Base-by-base conservation (phyloP, 2,329 filamentous ascomycete species). In the Bipolaris sorokiniana region DNA sequence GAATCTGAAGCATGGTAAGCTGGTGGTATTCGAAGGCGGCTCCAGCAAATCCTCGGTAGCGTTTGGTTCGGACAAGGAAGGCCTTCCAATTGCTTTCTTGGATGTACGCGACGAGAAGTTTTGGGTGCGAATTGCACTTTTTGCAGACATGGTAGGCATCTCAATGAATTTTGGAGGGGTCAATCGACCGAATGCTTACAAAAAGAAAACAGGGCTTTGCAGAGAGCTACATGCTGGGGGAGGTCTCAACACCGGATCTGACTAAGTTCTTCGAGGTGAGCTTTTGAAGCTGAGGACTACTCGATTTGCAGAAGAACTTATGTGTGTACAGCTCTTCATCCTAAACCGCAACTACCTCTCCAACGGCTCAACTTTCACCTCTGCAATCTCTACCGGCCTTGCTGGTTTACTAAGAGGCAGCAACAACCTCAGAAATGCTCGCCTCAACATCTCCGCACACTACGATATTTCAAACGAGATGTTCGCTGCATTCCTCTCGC, bases 391-490 rank as follows among this genome's bases (percentile, higher is more conserved):
- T 1, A 80, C 81, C 5, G 82, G 84, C 3, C 73, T 90, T 38
- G 83, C 85, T 3, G 84, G 82, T 46, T 70, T 90, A 34, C 63
- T 80, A 13, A 72, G 80, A 46, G 72, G 76, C 42, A 80, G 77
- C 42, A 81, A 82, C 67, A 81, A 79, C 50, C 76, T 82, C 15
- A 76, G 77, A 52, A 82, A 80, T 55, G 84, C 87, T 10, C 69
- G 68, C 10, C 78, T 90, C 41, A 90, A 92, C 69, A 86, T 90
- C 50, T 84, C 84, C 2, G 88, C 88, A 4, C 89, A 92, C 63
- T 92, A 92, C 71, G 89, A 92, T 66, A 89, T 91, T 60, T 88
- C 85, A 62, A 91, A 91, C 68, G 86, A 87, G 56, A 90, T 91
- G 86, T 91, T 91, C 66, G 86, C 87, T 5, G 87, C 88, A 0